phyloP scores from a whole-genome alignment of 768 basidiomycete genomes.

The Pleurotus tuoliensis region DNA sequence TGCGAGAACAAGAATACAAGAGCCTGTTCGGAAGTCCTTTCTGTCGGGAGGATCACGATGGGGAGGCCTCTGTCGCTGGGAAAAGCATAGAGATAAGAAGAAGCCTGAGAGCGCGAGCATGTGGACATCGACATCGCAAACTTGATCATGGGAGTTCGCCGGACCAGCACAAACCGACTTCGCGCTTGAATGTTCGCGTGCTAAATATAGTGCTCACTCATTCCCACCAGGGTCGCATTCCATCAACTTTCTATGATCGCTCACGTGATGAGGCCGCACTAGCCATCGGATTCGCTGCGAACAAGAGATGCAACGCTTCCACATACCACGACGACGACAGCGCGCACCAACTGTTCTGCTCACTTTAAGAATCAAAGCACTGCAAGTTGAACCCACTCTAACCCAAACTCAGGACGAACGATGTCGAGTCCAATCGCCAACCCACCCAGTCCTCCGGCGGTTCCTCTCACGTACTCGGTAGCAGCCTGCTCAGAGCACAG shows the following conservation, averaged over 20 bases:
- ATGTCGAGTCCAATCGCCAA: neutral
- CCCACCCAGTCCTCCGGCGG: slow-evolving; percentile 11
- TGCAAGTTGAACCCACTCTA: no score
- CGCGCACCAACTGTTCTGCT: neutral
- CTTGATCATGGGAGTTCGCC: slow-evolving; percentile 3
- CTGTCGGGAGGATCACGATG: neutral
- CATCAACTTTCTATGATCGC: no score
- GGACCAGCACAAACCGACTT: no score
- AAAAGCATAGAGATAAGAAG: slow-evolving; percentile 1
- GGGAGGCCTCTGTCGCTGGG: neutral
- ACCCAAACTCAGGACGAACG: no score
- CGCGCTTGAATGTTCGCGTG: no score
- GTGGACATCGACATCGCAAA: neutral
- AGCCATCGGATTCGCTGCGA: neutral
- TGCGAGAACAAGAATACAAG: neutral
- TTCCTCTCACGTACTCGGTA: slow-evolving; percentile 45
- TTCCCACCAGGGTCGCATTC: no score
- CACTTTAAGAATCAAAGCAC: neutral
- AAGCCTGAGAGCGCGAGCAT: slow-evolving; percentile 6
- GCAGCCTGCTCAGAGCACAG: slow-evolving; percentile 67
- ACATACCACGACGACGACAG: neutral
- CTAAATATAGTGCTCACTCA: no score
- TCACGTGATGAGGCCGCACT: no score
- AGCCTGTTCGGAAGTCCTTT: neutral
- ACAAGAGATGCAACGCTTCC: neutral